phyloP scores from a whole-genome alignment of 139 green algal genomes.

The Picochlorum sp. region DNA sequence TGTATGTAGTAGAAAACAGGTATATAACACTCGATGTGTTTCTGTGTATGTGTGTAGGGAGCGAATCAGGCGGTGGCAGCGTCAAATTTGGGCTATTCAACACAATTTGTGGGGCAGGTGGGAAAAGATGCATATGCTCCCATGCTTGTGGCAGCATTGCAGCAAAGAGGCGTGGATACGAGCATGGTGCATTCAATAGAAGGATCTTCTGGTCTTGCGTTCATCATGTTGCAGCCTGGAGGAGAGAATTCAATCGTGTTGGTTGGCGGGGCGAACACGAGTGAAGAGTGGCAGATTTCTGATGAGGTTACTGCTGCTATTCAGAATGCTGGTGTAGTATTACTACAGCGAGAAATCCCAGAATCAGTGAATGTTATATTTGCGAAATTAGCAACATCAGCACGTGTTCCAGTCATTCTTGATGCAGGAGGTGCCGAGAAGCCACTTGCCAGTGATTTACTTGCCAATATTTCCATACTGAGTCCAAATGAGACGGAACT shows the following conservation, averaged over 20 bases:
- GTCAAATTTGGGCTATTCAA: constrained; percentile 59
- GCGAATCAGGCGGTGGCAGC: constrained; percentile 85
- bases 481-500: constrained; percentile 90
- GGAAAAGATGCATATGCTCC: constrained; percentile 64
- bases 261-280: constrained; percentile 72
- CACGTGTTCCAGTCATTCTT: constrained; percentile 70
- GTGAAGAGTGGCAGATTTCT: constrained; percentile 36
- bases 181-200: constrained; percentile 41
- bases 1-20: background rate
- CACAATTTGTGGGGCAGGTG: constrained; percentile 66
- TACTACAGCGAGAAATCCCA: constrained; percentile 82
- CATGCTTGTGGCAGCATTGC: constrained; percentile 44
- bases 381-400: constrained; percentile 42
- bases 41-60: constrained; percentile 39
- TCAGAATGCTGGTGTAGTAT: constrained; percentile 48
- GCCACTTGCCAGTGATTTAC: constrained; percentile 44
- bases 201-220: constrained; percentile 58
- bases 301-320: constrained; percentile 15
- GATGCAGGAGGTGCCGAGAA: constrained; percentile 72
- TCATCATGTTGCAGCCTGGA: constrained; percentile 68
- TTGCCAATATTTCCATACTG: constrained; percentile 58
- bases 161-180: constrained; percentile 40
- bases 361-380: constrained; percentile 65
- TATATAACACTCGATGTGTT: background rate
- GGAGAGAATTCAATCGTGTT: constrained; percentile 87